Percentiles rank a stretch among this genome's conserved stretches.
Evolutionary conservation across 1,284 basidiomycete species (phyloP).

Genomic region (Salmacisia buchloeana): DNA sequence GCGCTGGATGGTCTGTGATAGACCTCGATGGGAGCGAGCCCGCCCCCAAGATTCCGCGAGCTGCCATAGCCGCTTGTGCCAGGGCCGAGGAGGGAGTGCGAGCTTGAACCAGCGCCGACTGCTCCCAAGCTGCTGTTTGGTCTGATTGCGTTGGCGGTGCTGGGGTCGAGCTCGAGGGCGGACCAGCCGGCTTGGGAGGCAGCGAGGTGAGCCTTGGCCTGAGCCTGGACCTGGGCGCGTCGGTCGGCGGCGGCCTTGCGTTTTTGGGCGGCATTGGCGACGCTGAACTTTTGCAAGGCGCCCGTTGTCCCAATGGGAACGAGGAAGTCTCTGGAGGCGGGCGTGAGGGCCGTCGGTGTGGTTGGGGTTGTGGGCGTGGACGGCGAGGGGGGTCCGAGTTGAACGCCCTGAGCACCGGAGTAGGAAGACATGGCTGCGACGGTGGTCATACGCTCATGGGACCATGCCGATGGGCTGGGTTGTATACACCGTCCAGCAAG

Average conservation of each 20-base stretch:
- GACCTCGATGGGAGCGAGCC: background rate
- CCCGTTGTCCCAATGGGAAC: slow-evolving; percentile 42
- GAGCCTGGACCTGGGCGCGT: background rate
- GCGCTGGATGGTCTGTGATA: background rate
- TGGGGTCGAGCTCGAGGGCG: background rate
- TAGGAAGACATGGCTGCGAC: background rate
- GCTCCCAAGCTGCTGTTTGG: slow-evolving; percentile 5
- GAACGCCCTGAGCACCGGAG: background rate
- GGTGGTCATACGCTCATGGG: background rate
- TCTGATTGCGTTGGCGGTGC: background rate
- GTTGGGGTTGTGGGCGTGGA: background rate
- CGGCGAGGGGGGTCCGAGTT: background rate
- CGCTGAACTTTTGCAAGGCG: slow-evolving; percentile 39
- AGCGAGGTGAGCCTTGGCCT: slow-evolving; percentile 6
- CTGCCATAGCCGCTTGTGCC: background rate
- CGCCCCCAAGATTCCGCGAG: background rate
- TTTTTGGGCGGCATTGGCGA: slow-evolving; percentile 31
- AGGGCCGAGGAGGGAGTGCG: background rate
- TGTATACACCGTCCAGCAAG: too few relatives aligned
- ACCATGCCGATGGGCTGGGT: too few relatives aligned
- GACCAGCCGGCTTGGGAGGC: slow-evolving; percentile 20
- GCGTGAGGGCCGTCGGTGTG: background rate
- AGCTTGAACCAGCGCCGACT: background rate
- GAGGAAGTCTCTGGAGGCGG: slow-evolving; percentile 30
- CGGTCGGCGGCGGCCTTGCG: slow-evolving; percentile 13